A percentile compares a stretch with the other conserved stretches of the same genome.
phyloP scores from a whole-genome alignment of 208 protist genomes.

The Leishmania martiniquensis region DNA sequence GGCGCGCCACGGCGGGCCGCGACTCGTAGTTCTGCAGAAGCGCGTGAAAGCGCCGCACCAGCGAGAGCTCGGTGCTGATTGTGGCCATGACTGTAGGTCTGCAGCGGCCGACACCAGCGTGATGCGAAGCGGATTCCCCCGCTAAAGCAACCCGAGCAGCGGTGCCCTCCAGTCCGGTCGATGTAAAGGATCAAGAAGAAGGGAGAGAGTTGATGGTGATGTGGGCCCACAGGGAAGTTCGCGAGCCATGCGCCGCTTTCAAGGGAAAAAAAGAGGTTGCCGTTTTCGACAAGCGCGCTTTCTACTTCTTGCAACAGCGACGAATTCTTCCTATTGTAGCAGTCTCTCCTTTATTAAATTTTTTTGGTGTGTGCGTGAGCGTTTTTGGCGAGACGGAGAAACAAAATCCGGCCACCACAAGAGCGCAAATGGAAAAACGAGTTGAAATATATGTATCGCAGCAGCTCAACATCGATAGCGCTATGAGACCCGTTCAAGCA shows the following conservation, averaged over 20 bases:
- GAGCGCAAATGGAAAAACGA: background rate
- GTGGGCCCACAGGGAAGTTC: background rate
- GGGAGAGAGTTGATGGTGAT: background rate
- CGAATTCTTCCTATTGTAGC: background rate
- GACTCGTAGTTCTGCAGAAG: slow-evolving; percentile 79
- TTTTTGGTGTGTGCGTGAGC: background rate
- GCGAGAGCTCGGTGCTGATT: slow-evolving; percentile 71
- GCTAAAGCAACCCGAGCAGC: background rate
- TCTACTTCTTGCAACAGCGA: background rate
- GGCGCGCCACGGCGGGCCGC: slow-evolving; percentile 76
- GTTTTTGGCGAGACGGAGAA: background rate
- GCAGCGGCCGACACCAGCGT: background rate
- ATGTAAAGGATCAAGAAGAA: background rate
- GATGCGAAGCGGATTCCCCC: background rate
- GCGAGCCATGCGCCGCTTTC: background rate
- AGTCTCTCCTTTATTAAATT: background rate
- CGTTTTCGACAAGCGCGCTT: background rate
- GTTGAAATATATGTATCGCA: background rate
- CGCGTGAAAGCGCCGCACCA: slow-evolving; percentile 81
- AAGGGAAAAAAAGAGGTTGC: background rate
- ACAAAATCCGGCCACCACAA: background rate
- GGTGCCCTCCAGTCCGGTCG: background rate
- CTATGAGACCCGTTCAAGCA: background rate
- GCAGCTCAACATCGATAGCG: background rate
- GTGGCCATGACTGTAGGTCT: slow-evolving; percentile 44